These are phyloP conservation scores for Aspergillus glaucus DNA, from an alignment of 2,329 filamentous ascomycete species.

Conservation along the genomic window DNA sequence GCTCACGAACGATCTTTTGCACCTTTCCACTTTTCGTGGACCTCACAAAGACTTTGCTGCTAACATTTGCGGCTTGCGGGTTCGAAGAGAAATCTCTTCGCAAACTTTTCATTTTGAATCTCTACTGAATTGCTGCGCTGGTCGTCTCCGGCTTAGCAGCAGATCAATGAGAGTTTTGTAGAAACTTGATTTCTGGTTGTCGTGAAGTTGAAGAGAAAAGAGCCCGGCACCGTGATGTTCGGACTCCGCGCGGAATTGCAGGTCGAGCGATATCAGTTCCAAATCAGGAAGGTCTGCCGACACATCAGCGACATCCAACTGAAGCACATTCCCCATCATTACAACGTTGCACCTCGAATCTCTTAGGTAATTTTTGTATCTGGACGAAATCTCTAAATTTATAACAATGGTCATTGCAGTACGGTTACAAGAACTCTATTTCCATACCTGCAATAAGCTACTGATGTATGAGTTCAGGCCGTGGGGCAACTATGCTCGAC, in stretches of 20 bases:
- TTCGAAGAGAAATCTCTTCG: conserved; percentile 52
- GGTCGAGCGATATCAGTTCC: conserved; percentile 9
- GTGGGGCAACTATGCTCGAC: conserved; percentile 88
- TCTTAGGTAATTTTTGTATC: neutral
- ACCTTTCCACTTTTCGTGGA: conserved; percentile 95
- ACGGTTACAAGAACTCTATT: conserved; percentile 1
- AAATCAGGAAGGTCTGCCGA: conserved; percentile 20
- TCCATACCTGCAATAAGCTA: neutral
- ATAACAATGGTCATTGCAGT: conserved; percentile 25
- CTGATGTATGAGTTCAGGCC: conserved; percentile 50
- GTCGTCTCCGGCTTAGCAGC: conserved; percentile 3
- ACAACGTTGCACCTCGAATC: neutral
- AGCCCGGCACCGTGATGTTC: conserved; percentile 7
- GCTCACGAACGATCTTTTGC: conserved; percentile 95
- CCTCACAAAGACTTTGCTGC: conserved; percentile 91
- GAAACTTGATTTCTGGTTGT: conserved; percentile 12
- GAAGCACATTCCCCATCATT: neutral
- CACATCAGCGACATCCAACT: neutral
- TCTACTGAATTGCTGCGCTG: conserved; percentile 9
- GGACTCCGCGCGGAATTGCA: conserved; percentile 10
- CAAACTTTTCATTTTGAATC: conserved; percentile 53
- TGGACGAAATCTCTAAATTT: neutral
- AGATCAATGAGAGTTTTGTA: neutral
- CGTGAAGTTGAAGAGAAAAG: conserved; percentile 2
- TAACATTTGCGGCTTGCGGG: conserved; percentile 64